Evolutionary conservation across 129 eudicot species (phyloP), one percentile per base, ranked within the genome.

Genomic region (Chrysanthemum seticuspe): DNA sequence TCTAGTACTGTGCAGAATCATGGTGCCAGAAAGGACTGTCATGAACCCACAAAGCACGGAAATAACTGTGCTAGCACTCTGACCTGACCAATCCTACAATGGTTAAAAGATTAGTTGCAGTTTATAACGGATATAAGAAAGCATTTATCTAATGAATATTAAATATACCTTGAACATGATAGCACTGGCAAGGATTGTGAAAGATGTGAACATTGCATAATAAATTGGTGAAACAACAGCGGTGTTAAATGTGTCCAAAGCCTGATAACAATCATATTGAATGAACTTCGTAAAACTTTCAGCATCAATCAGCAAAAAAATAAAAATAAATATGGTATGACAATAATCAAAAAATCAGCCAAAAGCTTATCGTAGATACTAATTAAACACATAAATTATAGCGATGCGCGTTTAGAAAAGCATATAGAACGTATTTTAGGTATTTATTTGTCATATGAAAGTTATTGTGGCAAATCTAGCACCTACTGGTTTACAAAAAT

Each of bases 21-120:
- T 84, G 18, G 96, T 89, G 66, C 98, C 98, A 12, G 91, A 87
- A 56, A 92, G 91, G 68, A 92, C 96, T 56, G 96, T 92, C 74
- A 87, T 52, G 79, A 92, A 92, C 47, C 98, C 98, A 51, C 98
- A 92, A 15, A 92, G 98, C 72, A 82, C 98, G 1, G 98, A 92
- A 16, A 86, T 83, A 23, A 92, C 85, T 61, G 81, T 76, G 78
- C 96, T 87, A 66, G 82, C 87, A 85, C 91, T 92, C 77, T 89
- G 98, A 76, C 98, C 98, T 65, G 91, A 78, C 93, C 96, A 92
- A 83, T 92, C 96, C 98, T 92, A 74, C 52, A 10, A 73, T 54
- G 13, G 36, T 21, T 21, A 29, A 70, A 49, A 65, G 9, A n/a
- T 15, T 36, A 65, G 18, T 27, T 16, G 58, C 16, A 66, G 40